Conservation (phyloP, 345 rosid species). For the Lepidium aucheri region DNA sequence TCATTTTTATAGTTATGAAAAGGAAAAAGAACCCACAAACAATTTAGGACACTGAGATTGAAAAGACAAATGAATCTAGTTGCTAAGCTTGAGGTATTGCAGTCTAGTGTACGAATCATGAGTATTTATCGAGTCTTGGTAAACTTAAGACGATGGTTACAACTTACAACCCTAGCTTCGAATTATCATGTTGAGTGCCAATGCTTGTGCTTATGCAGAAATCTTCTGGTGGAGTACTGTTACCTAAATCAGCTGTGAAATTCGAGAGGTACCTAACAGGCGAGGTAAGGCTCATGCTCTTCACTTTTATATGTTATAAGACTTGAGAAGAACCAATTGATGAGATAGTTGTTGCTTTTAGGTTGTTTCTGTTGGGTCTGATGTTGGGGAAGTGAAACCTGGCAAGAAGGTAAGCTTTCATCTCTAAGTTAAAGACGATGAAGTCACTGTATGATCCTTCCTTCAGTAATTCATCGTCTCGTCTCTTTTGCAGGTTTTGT, state of each 20-base stretch:
- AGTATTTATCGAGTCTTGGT: not conserved
- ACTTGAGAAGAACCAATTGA: not conserved
- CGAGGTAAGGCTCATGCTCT: constrained; percentile 40
- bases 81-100: not conserved
- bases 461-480: not conserved
- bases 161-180: not conserved
- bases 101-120: not conserved
- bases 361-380: constrained; percentile 67
- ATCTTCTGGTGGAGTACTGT: constrained; percentile 74
- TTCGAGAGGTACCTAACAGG: constrained; percentile 71
- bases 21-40: not conserved
- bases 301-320: not conserved
- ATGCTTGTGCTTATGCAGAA: constrained; percentile 31
- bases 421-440: not conserved
- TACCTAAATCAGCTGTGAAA: constrained; percentile 79
- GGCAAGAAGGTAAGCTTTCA: constrained; percentile 58
- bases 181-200: not conserved
- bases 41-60: not conserved
- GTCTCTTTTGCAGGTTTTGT: constrained; percentile 48
- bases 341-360: constrained; percentile 5
- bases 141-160: not conserved
- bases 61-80: not conserved
- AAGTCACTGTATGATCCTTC: not conserved
- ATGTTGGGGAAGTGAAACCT: constrained; percentile 45
- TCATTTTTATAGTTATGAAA: not conserved